A percentile compares a stretch with the other conserved stretches of the same genome.
phyloP scores from a whole-genome alignment of 2,329 filamentous ascomycete genomes.

The Chaetomium sp. region DNA sequence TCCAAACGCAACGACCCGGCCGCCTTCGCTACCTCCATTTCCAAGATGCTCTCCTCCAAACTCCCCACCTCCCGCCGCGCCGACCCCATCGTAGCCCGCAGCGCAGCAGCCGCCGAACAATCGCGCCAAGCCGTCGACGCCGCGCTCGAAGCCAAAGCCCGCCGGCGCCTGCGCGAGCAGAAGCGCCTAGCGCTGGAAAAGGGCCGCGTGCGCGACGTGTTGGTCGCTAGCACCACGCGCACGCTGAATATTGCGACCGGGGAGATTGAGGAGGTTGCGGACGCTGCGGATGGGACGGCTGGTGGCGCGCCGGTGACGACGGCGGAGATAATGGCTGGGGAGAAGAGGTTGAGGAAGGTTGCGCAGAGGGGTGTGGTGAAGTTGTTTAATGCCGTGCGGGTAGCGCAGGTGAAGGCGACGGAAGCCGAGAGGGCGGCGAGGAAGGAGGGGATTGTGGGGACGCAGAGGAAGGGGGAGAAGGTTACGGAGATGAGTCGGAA shows the following conservation, averaged over 20 bases:
- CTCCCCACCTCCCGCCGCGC: conserved; percentile 71
- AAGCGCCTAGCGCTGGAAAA: conserved; percentile 75
- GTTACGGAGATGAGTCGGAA: conserved; percentile 95
- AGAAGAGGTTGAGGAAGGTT: conserved; percentile 76
- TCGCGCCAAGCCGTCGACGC: conserved; percentile 67
- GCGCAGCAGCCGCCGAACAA: conserved; percentile 64
- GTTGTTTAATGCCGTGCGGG: conserved; percentile 90
- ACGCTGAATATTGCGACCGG: conserved; percentile 46
- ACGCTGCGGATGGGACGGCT: conserved; percentile 25
- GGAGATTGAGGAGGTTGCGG: conserved; percentile 30
- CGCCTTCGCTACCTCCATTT: conserved; percentile 87
- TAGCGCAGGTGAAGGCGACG: conserved; percentile 81
- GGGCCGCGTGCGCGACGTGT: conserved; percentile 80
- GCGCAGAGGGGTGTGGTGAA: conserved; percentile 92
- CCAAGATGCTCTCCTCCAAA: conserved; percentile 88
- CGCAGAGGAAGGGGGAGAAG: conserved; percentile 75
- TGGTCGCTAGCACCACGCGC: conserved; percentile 46
- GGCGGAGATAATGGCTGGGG: conserved; percentile 57
- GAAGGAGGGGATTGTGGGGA: conserved; percentile 69
- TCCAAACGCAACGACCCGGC: conserved; percentile 87
- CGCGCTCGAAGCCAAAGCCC: conserved; percentile 75
- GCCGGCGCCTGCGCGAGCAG: conserved; percentile 70
- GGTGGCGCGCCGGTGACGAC: conserved; percentile 39
- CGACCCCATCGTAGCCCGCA: conserved; percentile 88
- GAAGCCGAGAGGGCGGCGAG: conserved; percentile 66